Base-by-base conservation (phyloP, 192 early-diverging fungal species). In the Cladochytrium replicatum region DNA sequence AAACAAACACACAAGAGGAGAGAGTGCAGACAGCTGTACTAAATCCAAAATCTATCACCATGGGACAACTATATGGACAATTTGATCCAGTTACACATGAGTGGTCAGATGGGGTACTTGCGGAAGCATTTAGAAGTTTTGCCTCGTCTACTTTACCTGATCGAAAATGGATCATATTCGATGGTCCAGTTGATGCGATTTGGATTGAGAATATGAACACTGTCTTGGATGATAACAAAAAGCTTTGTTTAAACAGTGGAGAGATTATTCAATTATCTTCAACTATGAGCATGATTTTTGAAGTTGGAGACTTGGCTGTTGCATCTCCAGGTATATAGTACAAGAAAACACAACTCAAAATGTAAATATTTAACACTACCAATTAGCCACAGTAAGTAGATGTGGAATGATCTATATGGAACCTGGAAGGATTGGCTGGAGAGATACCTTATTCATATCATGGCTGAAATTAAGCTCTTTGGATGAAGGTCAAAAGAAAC, bases 361-460 rank as follows among this genome's bases (percentile, higher is more conserved):
- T 49, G 24, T 6, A 11, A 50, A 8, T 52, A 29, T 55, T 6
- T 54, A 27, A 58, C 17, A 25, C 9, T 50, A 2, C 9, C 13
- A 1, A 26, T 23, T 32, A 69, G 76, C 76, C 9, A 78, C 76
- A n/a, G 76, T 78, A 22, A 73, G 69, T 68, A 55, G 76, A n/a
- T 78, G 76, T 54, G 76, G 76, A 37, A 78, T 78, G 76, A 78
- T 78, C 50, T 78, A 68, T 48, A 74, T 78, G 70, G 76, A 78
- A 40, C 76, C 76, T 3, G 41, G 43, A 21, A 58, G 71, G 3
- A 43, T 78, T 11, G 76, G 76, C 27, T 78, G 71, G 71, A 45
- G 76, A 34, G 66, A 75, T 44, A 75, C 76, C 4, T 37, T 74
- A 4, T 50, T 77, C 11, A 66, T 66, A 5, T 78, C 76, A 4